Evolutionary conservation across 2,329 filamentous ascomycete species (phyloP), one percentile per base, ranked within the genome.

Genomic region (Gaeumannomyces sp.): DNA sequence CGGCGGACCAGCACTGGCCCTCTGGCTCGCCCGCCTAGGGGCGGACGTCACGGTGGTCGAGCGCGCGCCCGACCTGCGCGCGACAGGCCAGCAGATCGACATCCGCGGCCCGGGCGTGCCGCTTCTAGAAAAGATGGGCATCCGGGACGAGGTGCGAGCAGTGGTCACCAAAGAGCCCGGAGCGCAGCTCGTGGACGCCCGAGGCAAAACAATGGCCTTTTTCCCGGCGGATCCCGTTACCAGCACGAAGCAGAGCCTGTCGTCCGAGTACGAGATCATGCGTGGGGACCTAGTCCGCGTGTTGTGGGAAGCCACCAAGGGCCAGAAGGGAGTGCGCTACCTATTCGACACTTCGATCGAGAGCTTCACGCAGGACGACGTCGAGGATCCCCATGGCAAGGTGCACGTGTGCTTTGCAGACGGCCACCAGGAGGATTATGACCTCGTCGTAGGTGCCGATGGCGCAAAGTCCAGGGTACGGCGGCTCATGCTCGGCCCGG

Each of bases 41-140:
- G 73, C 80, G 67, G 63, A 73, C 16, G 72, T 81, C 57, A 81
- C 78, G 2, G 70, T 82, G 11, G 66, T 81, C 62, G 80, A 81
- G 68, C 72, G 76, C 1, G 76, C 72, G 61, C 70, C 77, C 0
- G 63, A n/a, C 53, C 65, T 85, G 0, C 78, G 84, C 2, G 72
- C 76, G 1, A 75, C 76, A 0, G 85, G 85, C 0, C 78, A 81
- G 4, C 83, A 85, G 61, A 72, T 87, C 33, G 85, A 88, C 69
- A 73, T 87, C 2, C 79, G 82, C 3, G 80, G 77, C 16, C 77
- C 79, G 28, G 83, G 80, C 0, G 77, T 86, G 59, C 75, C 82
- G 25, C 78, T 83, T 10, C 71, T 85, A 22, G 78, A 76, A 64
- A 77, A 77, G 3, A 84, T 86, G 83, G 83, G 81, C 0, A 71